Evolutionary conservation across 2,329 filamentous ascomycete genomes (phyloP).

Genomic region (Epichloe elymi): DNA sequence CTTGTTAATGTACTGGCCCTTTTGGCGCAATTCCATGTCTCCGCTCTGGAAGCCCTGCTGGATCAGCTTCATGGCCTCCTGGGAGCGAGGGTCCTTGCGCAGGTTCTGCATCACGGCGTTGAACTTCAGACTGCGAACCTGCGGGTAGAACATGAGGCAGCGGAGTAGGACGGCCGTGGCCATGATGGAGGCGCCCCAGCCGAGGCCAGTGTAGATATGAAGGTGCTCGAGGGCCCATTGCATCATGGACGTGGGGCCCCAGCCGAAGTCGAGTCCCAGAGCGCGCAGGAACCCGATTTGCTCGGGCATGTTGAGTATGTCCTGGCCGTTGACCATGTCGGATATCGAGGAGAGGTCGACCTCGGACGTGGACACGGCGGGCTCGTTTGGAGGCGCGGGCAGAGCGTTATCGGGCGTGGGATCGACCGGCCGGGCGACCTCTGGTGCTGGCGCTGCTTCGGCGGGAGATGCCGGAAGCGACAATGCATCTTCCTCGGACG

Average conservation of each 20-base stretch:
- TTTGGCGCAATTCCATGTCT: conserved; percentile 30
- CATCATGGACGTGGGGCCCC: conserved; percentile 59
- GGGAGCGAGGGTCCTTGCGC: conserved; percentile 38
- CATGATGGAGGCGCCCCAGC: conserved; percentile 72
- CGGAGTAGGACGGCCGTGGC: conserved; percentile 53
- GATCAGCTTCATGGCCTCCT: conserved; percentile 35
- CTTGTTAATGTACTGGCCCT: conserved; percentile 21
- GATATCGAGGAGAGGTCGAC: conserved; percentile 21
- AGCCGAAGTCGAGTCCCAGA: conserved; percentile 80
- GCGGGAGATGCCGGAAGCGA: conserved; percentile 7
- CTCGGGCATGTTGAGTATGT: conserved; percentile 52
- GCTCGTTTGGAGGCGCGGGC: conserved; percentile 11
- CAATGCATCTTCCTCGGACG: conserved; percentile 2
- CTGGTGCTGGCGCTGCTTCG: conserved; percentile 8
- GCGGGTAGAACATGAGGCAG: conserved; percentile 50
- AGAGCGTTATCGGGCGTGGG: conserved; percentile 5
- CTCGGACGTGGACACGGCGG: conserved; percentile 15
- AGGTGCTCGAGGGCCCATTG: conserved; percentile 71
- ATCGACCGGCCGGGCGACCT: conserved; percentile 4
- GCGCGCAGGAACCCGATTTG: conserved; percentile 70
- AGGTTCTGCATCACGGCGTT: conserved; percentile 48
- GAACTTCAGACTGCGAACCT: conserved; percentile 21
- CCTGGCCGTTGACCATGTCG: conserved; percentile 24
- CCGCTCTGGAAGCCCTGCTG: conserved; percentile 25
- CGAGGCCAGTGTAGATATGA: conserved; percentile 60